Evolutionary conservation across 2,329 filamentous ascomycete species (phyloP).

Genomic region (Ophiosphaerella narmari): DNA sequence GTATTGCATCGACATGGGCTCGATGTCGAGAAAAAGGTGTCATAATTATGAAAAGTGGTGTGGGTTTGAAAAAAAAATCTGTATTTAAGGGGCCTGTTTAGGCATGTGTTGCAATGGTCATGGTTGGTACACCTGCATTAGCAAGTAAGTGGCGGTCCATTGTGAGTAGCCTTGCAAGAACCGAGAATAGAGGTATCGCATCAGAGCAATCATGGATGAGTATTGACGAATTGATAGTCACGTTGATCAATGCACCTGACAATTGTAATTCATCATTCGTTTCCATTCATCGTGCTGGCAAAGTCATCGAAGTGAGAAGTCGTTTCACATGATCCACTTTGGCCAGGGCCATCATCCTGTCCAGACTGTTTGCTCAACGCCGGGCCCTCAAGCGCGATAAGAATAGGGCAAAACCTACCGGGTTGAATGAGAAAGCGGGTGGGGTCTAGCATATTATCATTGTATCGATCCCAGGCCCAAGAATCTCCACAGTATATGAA

Average conservation of each 20-base stretch:
- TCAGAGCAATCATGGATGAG: not conserved
- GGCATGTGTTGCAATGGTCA: too few relatives aligned
- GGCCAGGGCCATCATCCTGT: conserved; percentile 19
- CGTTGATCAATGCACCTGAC: not conserved
- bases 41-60: too few relatives aligned
- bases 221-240: not conserved
- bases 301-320: conserved; percentile 3
- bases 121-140: too few relatives aligned
- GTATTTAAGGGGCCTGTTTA: too few relatives aligned
- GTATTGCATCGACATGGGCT: too few relatives aligned
- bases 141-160: too few relatives aligned
- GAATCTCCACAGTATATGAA: not conserved
- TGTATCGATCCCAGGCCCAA: not conserved
- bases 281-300: conserved; percentile 21
- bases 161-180: too few relatives aligned
- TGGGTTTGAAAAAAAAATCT: too few relatives aligned
- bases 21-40: too few relatives aligned
- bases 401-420: conserved; percentile 18
- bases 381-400: conserved; percentile 16
- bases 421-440: conserved; percentile 2
- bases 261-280: conserved; percentile 17
- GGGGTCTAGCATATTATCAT: not conserved
- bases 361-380: conserved; percentile 25
- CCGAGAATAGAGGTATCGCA: too few relatives aligned
- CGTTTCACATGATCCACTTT: conserved; percentile 9